phyloP scores from a whole-genome alignment of 768 basidiomycete genomes.

The Leccinellum rugosiceps region DNA sequence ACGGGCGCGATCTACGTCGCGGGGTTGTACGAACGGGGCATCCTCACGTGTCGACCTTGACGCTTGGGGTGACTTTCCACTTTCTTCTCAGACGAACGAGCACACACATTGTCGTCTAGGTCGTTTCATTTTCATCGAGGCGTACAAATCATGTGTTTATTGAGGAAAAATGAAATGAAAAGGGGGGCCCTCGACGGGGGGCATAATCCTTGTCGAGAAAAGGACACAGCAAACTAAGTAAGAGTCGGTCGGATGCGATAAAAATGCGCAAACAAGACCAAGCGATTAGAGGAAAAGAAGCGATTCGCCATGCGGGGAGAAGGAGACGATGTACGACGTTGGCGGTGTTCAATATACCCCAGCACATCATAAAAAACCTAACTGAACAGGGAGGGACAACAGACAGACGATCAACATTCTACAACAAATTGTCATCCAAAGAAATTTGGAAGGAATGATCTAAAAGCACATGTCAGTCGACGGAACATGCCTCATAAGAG shows the following conservation, averaged over 20 bases:
- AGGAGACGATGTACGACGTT: slow-evolving; percentile 14
- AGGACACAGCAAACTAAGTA: slow-evolving; percentile 1
- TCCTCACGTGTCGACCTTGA: slow-evolving; percentile 46
- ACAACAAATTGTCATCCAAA: slow-evolving; percentile 37
- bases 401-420: slow-evolving; percentile 13
- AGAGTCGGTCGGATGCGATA: neutral
- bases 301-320: slow-evolving; percentile 15
- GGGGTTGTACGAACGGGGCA: slow-evolving; percentile 57
- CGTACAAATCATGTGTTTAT: slow-evolving; percentile 17
- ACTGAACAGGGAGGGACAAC: slow-evolving; percentile 4
- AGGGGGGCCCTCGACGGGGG: neutral
- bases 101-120: neutral
- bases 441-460: slow-evolving; percentile 60
- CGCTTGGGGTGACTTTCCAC: too few species aligned
- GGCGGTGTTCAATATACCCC: slow-evolving; percentile 19
- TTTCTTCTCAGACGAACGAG: too few species aligned
- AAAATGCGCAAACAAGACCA: neutral
- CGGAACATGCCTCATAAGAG: neutral
- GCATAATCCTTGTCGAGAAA: slow-evolving; percentile 5
- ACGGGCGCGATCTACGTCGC: slow-evolving; percentile 50
- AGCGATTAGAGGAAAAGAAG: neutral
- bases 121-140: neutral
- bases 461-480: slow-evolving; percentile 18
- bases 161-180: neutral
- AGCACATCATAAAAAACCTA: slow-evolving; percentile 14